A percentile compares a stretch with the other conserved stretches of the same genome.
Evolutionary conservation across 192 early-diverging fungal genomes (phyloP).

Genomic region (Polychytrium aggregatum): DNA sequence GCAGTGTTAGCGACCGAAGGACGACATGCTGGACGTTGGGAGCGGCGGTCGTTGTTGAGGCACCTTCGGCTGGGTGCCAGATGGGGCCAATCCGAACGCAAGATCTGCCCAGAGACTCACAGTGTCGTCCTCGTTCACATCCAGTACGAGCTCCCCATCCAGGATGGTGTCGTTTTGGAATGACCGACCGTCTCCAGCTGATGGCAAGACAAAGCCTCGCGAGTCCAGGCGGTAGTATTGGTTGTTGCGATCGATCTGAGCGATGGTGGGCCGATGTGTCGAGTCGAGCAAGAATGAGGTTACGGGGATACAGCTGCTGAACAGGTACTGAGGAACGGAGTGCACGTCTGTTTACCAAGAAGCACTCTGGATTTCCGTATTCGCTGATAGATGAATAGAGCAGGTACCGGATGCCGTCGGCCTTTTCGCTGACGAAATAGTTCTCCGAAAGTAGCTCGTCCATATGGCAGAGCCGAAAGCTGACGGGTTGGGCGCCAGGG

Average conservation of each 20-base stretch:
- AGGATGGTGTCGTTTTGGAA: constrained; percentile 67
- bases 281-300: neutral
- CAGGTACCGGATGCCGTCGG: constrained; percentile 44
- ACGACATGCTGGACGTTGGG: too few species aligned
- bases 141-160: constrained; percentile 86
- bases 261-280: neutral
- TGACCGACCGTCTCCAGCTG: too few species aligned
- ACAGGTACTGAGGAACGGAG: neutral
- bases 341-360: neutral
- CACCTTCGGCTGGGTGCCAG: too few species aligned
- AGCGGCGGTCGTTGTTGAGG: too few species aligned
- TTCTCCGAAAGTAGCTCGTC: constrained; percentile 33
- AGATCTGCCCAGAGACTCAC: constrained; percentile 14
- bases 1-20: too few species aligned
- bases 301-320: neutral
- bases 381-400: constrained; percentile 15
- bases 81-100: too few species aligned
- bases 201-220: too few species aligned
- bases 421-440: constrained; percentile 51
- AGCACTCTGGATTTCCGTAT: neutral
- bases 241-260: constrained; percentile 76
- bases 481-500: constrained; percentile 45
- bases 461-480: constrained; percentile 30
- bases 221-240: constrained; percentile 52
- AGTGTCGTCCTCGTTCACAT: constrained; percentile 46